These are phyloP conservation scores for Vitis amurensis DNA, from an alignment of 164 flowering plant genomes.

Conservation along the genomic window DNA sequence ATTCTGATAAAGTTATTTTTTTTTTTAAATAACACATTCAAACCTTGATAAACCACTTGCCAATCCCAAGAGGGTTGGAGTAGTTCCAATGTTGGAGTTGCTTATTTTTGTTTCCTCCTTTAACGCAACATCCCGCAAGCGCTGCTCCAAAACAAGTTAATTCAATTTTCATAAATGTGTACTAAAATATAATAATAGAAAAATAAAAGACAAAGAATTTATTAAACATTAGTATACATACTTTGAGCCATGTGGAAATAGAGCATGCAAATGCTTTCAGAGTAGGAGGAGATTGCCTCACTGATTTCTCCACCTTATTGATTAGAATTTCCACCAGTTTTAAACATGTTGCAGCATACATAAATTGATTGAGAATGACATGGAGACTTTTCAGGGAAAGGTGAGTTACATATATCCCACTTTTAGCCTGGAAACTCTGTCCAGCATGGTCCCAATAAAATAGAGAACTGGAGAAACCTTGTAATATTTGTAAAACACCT, in stretches of 20 bases:
- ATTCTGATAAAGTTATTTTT: not conserved
- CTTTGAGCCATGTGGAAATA: conserved; percentile 78
- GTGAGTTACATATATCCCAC: conserved; percentile 62
- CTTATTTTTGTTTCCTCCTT: conserved; percentile 65
- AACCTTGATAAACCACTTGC: conserved; percentile 72
- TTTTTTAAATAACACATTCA: not conserved
- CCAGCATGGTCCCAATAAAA: conserved; percentile 63
- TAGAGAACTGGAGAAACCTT: conserved; percentile 70
- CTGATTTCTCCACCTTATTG: conserved; percentile 38
- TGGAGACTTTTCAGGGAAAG: conserved; percentile 66
- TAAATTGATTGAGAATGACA: conserved; percentile 59
- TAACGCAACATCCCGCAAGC: conserved; percentile 63
- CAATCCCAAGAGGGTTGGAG: conserved; percentile 73
- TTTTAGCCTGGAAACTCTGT: conserved; percentile 37
- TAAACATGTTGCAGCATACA: conserved; percentile 75
- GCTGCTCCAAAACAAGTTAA: conserved; percentile 39
- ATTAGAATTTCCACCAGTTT: conserved; percentile 55
- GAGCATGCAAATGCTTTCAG: conserved; percentile 72
- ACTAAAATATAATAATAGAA: too few species aligned
- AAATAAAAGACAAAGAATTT: not conserved
- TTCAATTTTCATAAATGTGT: not conserved
- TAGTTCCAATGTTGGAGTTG: conserved; percentile 26
- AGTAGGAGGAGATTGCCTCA: conserved; percentile 55
- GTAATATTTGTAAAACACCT: conserved; percentile 70
- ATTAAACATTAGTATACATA: conserved; percentile 15